phyloP scores from a whole-genome alignment of 2,329 filamentous ascomycete species.

The Sclerotinia subarctica region DNA sequence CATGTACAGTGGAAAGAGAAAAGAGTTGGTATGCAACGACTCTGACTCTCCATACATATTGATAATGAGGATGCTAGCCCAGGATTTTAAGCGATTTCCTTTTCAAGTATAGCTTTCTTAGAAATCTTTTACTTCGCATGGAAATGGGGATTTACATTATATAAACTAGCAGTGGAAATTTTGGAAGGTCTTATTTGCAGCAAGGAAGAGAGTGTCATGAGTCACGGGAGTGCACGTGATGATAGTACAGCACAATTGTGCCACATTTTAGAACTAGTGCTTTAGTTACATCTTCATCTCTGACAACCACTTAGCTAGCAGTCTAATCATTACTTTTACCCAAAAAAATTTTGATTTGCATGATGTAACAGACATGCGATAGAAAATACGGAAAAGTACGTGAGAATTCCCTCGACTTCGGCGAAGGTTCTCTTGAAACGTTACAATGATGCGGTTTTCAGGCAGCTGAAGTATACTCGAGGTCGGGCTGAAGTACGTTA shows the following conservation, averaged over 20 bases:
- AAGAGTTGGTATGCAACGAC: constrained; percentile 17
- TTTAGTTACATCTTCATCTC: not conserved
- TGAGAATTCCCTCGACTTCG: not conserved
- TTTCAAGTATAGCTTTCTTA: not conserved
- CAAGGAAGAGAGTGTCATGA: not conserved
- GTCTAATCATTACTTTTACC: not conserved
- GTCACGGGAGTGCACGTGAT: not conserved
- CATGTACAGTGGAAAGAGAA: constrained; percentile 18
- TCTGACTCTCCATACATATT: not conserved
- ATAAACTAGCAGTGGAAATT: not conserved
- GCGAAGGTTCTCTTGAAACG: not conserved
- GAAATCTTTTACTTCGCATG: too few species aligned
- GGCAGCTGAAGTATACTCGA: not conserved
- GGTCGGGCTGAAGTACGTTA: not conserved
- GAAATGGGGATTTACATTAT: too few species aligned
- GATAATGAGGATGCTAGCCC: not conserved
- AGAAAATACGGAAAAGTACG: too few species aligned
- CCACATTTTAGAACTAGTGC: not conserved
- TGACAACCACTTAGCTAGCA: not conserved
- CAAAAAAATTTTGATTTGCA: not conserved
- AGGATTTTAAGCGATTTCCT: not conserved
- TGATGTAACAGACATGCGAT: fast-evolving
- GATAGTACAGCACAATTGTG: fast-evolving
- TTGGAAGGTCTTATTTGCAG: not conserved
- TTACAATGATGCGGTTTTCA: not conserved